These are phyloP conservation scores for Lactifluus rugatus DNA, from an alignment of 768 basidiomycete species.

Conservation along the genomic window DNA sequence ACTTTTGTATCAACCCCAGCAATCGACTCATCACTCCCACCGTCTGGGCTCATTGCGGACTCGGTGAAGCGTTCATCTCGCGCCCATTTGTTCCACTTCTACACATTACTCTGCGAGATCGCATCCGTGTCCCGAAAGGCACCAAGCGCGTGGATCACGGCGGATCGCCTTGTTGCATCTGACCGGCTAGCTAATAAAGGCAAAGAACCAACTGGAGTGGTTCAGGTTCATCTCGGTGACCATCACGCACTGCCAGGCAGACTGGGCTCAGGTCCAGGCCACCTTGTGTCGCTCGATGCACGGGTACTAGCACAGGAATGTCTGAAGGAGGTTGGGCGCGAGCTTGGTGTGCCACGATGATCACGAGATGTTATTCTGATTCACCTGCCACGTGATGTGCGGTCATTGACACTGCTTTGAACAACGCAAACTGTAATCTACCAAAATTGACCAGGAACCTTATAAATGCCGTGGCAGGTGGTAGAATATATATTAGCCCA, in stretches of 20 bases:
- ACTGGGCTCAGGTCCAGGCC: not conserved
- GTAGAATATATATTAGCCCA: too few relatives aligned
- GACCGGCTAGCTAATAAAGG: not conserved
- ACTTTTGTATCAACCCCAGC: slow-evolving; percentile 14
- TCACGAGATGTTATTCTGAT: not conserved
- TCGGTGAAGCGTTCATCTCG: slow-evolving; percentile 63
- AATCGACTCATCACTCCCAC: slow-evolving; percentile 37
- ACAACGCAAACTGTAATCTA: too few relatives aligned
- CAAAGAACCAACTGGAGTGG: not conserved
- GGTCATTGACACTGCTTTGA: too few relatives aligned
- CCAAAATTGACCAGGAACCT: too few relatives aligned
- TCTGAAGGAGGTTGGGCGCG: slow-evolving; percentile 59
- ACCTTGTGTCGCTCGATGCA: slow-evolving; percentile 49
- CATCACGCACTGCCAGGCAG: not conserved
- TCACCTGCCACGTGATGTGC: too few relatives aligned
- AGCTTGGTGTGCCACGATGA: slow-evolving; percentile 47
- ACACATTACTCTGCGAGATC: slow-evolving; percentile 69
- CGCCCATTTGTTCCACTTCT: slow-evolving; percentile 87
- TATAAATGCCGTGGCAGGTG: too few relatives aligned
- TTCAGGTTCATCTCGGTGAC: not conserved
- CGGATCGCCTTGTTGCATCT: slow-evolving; percentile 17
- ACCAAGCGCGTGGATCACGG: slow-evolving; percentile 55
- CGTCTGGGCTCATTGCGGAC: slow-evolving; percentile 53
- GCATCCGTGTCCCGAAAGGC: slow-evolving; percentile 59
- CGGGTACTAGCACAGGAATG: slow-evolving; percentile 56